Evolutionary conservation across 2,329 filamentous ascomycete genomes (phyloP), one percentile per base, ranked within the genome.

Genomic region (Talaromyces rugulosus): DNA sequence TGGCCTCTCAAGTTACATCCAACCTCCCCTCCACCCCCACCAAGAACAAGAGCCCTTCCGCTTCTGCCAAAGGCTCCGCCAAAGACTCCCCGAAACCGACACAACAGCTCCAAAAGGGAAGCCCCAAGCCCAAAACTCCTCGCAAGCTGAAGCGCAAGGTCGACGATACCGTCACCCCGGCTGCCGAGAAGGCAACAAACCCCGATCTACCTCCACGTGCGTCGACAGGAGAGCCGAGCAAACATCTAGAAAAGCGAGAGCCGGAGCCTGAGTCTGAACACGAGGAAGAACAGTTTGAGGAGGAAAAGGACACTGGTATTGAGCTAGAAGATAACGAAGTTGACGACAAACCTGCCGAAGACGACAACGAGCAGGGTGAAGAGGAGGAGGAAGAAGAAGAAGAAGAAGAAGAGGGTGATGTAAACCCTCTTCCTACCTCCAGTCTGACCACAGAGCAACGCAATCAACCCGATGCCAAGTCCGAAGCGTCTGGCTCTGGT

Each of bases 401-500:
- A 8, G 55, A 61, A 9, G 59, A 56, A 11, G 58, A 30, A 23
- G 53, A 57, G 9, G 55, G 36, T 5, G 36, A 44, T 12, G 47
- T 36, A 9, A 28, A 54, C 23, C 30, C 50, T 18, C 55, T 23
- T 1, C 23, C 51, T 0, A 50, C 52, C 7, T 42, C 47, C 5
- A 53, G 34, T 8, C 51, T 42, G 1, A 30, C 59, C 9, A 62
- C 31, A 6, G 62, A 62, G 18, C 62, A 63, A 23, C 62, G 62
- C 5, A 33, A 42, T 9, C 27, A 34, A 14, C 40, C 34, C 12
- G 62, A 63, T 27, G 56, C 55, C 30, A 36, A 62, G 18, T 72
- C 71, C 0, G 67, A 70, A 40, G 71, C 68, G 7, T 73, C 72
- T 1, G 70, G 70, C 36, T 73, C 72, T 3, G 66, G 67, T 7